Evolutionary conservation across 2,329 filamentous ascomycete species (phyloP).

Genomic region (Colletotrichum lupini): DNA sequence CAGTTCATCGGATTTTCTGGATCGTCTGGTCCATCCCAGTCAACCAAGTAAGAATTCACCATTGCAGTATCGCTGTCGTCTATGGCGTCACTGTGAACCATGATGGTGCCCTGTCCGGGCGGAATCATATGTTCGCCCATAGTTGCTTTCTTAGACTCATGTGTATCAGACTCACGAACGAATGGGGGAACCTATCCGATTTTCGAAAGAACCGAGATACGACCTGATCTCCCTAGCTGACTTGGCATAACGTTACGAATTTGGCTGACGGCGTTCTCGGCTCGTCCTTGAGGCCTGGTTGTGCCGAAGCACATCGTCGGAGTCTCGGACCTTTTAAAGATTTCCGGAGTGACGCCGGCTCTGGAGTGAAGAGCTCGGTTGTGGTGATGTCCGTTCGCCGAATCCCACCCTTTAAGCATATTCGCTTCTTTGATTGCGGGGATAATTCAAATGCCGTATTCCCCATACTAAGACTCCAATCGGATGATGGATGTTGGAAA

Average conservation of each 20-base stretch:
- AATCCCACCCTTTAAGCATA: not conserved
- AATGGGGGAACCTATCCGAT: not conserved
- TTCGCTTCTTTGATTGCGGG: not conserved
- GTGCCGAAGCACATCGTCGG: not conserved
- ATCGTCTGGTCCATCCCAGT: slow-evolving; percentile 42
- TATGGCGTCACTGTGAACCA: not conserved
- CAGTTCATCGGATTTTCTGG: slow-evolving; percentile 63
- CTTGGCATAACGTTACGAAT: not conserved
- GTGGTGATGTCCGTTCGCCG: not conserved
- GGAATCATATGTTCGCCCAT: not conserved
- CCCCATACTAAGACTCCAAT: not conserved
- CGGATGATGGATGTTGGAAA: not conserved
- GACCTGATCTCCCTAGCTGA: not conserved
- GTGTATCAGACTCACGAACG: not conserved
- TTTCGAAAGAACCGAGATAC: not conserved
- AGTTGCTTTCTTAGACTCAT: not conserved
- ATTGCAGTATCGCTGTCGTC: not conserved
- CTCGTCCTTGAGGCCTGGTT: too few species aligned
- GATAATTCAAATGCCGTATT: not conserved
- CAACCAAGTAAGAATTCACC: not conserved
- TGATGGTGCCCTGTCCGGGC: not conserved
- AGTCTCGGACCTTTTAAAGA: not conserved
- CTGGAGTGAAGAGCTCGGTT: not conserved
- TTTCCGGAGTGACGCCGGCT: not conserved
- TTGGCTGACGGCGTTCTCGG: not conserved